Evolutionary conservation across 495 filamentous ascomycete genomes (phyloP), one percentile per base, ranked within the genome.

Genomic region (Xylaria nigripes): DNA sequence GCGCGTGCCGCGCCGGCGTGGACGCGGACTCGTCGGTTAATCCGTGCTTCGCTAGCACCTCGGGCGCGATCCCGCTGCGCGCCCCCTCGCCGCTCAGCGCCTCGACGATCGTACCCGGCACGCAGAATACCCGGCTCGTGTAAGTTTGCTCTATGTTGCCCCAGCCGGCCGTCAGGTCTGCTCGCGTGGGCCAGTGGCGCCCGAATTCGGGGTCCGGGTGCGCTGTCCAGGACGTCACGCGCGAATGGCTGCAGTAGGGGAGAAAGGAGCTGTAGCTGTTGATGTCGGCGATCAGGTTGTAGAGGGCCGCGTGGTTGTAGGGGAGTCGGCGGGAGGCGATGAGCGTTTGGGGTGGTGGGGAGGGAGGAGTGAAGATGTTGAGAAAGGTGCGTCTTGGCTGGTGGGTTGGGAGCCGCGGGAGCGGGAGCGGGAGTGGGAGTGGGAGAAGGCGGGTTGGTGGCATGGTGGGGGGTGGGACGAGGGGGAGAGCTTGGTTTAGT

Each of bases 111-210:
- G 63, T 59, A 0, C 64, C 75, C 0, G 78, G 84, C 8, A 89
- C 72, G 68, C 93, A 97, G 68, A 83, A 81, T 4, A 97, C 78
- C 4, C 78, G 72, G 24, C 78, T 84, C 1, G 82, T 84, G 76
- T 95, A 97, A 2, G 77, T 80, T 69, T 96, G 91, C 45, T 84
- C 83, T 64, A 92, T 76, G 8, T 79, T 80, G 12, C 86, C 86
- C 80, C 86, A 98, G 50, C 91, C 91, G 25, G 96, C 81, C 4
- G 81, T 85, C 19, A 98, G 77, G 66, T 85, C 83, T 1, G 89
- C 93, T 61, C 82, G 81, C 19, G 79, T 76, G 0, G 93, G 93
- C 70, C 81, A 86, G 0, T 74, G 51, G 19, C 60, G 61, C 40
- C 50, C 49, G 45, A 73, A 65, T 51, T 80, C 75, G 42, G 80